Percentiles rank a stretch among this genome's conserved stretches.
phyloP scores from a whole-genome alignment of 768 basidiomycete genomes.

The Sutorius australiensis region DNA sequence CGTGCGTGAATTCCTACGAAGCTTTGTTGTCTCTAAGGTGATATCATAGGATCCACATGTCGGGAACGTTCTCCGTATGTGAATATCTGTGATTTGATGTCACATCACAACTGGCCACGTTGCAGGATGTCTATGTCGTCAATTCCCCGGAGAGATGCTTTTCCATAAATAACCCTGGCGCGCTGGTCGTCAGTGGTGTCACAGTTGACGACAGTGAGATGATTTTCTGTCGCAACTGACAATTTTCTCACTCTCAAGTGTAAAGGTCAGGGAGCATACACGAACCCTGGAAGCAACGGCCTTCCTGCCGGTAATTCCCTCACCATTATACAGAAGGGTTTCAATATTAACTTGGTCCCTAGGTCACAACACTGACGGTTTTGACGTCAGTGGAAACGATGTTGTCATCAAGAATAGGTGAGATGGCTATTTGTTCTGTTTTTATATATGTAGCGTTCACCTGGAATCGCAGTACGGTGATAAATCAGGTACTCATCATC shows the following conservation, averaged over 20 bases:
- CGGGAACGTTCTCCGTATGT: slow-evolving; percentile 37
- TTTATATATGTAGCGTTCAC: not conserved
- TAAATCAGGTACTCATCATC: slow-evolving; percentile 22
- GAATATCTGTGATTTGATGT: not conserved
- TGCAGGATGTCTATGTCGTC: slow-evolving; percentile 34
- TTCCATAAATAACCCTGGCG: slow-evolving; percentile 26
- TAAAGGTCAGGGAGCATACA: slow-evolving; percentile 47
- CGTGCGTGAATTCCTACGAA: slow-evolving; percentile 17
- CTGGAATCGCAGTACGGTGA: slow-evolving; percentile 12
- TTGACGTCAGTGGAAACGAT: slow-evolving; percentile 38
- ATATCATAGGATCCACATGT: slow-evolving; percentile 34
- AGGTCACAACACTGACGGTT: slow-evolving; percentile 51
- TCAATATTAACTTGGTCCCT: not conserved
- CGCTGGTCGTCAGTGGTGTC: slow-evolving; percentile 41
- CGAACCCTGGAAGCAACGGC: slow-evolving; percentile 50
- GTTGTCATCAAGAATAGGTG: slow-evolving; percentile 33
- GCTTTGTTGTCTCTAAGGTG: not conserved
- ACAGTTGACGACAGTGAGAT: slow-evolving; percentile 55
- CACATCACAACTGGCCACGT: not conserved
- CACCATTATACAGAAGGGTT: not conserved
- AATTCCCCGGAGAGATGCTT: slow-evolving; percentile 40
- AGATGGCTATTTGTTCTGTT: not conserved
- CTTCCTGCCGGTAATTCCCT: slow-evolving; percentile 40
- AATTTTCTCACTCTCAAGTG: not conserved
- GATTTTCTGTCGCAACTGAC: not conserved